phyloP scores from a whole-genome alignment of 2,329 filamentous ascomycete species.

The Microcyclospora pomicola region DNA sequence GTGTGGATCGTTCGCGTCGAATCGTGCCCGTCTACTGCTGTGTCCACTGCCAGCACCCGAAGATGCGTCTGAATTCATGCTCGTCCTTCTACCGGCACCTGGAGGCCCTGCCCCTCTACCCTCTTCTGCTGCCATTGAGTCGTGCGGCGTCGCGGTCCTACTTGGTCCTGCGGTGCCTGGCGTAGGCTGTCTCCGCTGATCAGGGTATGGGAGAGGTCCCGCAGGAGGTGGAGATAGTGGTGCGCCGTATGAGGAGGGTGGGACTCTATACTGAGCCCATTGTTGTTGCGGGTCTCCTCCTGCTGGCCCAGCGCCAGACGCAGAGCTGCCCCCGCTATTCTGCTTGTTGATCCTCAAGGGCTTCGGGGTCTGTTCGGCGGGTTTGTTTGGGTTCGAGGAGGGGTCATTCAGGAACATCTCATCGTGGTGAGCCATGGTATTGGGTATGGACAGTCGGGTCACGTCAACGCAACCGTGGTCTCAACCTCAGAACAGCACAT shows the following conservation, averaged over 20 bases:
- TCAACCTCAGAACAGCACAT: too few relatives aligned
- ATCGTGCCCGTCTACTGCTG: constrained; percentile 24
- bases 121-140: constrained; percentile 12
- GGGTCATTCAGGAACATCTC: constrained; percentile 11
- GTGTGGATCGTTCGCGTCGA: constrained; percentile 36
- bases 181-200: constrained; percentile 11
- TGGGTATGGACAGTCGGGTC: not conserved
- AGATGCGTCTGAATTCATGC: constrained; percentile 19
- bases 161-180: constrained; percentile 9
- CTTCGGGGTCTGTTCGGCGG: constrained; percentile 13
- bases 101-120: constrained; percentile 9
- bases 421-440: constrained; percentile 1
- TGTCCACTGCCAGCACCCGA: constrained; percentile 11
- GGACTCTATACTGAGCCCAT: constrained; percentile 22
- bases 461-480: too few relatives aligned
- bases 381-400: constrained; percentile 4
- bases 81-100: constrained; percentile 11
- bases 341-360: constrained; percentile 22
- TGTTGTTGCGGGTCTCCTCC: constrained; percentile 13
- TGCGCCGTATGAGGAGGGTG: constrained; percentile 18
- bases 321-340: constrained; percentile 4
- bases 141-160: constrained; percentile 15
- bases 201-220: constrained; percentile 19
- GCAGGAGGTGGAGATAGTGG: constrained; percentile 20
- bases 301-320: constrained; percentile 5